Conservation (phyloP, 352 stramenopile species). For the Pythium aphanidermatum region DNA sequence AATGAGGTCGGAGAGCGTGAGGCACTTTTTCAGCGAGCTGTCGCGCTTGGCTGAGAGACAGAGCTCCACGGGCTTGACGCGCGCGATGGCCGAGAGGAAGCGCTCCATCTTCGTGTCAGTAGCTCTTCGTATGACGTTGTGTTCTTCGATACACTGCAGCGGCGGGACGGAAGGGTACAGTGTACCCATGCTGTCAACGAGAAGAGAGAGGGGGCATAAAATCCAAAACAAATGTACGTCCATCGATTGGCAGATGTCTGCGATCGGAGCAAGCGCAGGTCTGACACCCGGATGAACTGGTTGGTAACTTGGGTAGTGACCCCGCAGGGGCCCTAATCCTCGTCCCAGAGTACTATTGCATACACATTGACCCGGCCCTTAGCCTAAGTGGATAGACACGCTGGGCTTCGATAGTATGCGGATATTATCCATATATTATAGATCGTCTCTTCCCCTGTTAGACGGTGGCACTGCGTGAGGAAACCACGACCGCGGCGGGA, state of each 20-base stretch:
- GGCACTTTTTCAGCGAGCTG: conserved; percentile 48
- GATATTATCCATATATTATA: too few relatives aligned
- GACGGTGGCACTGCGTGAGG: too few relatives aligned
- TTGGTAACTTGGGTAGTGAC: conserved; percentile 9
- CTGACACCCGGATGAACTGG: conserved; percentile 79
- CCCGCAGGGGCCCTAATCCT: conserved; percentile 21
- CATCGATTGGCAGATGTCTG: conserved; percentile 86
- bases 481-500: conserved; percentile 19
- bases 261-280: conserved; percentile 57
- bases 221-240: conserved; percentile 35
- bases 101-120: conserved; percentile 23
- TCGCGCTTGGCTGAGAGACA: conserved; percentile 28
- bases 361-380: conserved; percentile 86
- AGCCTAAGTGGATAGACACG: conserved; percentile 89
- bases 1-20: conserved; percentile 73
- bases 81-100: conserved; percentile 48
- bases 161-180: conserved; percentile 3
- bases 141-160: conserved; percentile 14
- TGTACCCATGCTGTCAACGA: too few relatives aligned
- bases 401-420: conserved; percentile 84
- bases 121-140: neutral
- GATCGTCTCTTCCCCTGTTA: too few relatives aligned
- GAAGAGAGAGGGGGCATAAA: neutral
- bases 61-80: conserved; percentile 65
- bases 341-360: conserved; percentile 53